Percentiles rank a stretch among this genome's conserved stretches.
These are phyloP conservation scores for Xylaria sp. DNA, from an alignment of 2,329 filamentous ascomycete species.

Conservation along the genomic window DNA sequence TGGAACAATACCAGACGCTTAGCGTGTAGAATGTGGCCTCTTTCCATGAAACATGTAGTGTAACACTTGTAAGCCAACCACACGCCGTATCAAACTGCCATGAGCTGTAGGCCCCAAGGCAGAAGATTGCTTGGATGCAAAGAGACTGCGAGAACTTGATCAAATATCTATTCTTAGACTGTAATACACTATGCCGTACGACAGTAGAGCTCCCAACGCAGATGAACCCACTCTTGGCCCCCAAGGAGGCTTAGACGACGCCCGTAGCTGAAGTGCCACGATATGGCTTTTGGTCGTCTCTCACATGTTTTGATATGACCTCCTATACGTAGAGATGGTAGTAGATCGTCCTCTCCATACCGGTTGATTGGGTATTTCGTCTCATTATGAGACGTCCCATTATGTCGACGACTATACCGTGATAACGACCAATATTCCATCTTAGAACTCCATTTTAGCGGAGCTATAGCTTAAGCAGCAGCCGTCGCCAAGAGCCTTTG, in stretches of 20 bases:
- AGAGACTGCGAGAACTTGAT: constrained; percentile 1
- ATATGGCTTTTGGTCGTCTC: background rate
- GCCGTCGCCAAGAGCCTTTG: background rate
- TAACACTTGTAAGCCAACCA: constrained; percentile 2
- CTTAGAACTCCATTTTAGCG: background rate
- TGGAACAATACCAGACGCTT: background rate
- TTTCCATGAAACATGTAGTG: background rate
- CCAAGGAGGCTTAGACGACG: constrained; percentile 23
- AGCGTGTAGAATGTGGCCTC: background rate
- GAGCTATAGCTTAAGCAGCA: background rate
- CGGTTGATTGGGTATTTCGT: background rate
- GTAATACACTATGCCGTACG: constrained; percentile 5
- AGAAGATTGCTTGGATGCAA: background rate
- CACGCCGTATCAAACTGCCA: background rate
- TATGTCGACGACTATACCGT: background rate
- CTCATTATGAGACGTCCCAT: background rate
- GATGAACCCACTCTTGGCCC: constrained; percentile 18
- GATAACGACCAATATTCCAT: background rate
- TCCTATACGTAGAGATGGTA: background rate
- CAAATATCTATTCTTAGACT: constrained; percentile 33
- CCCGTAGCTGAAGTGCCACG: constrained; percentile 6
- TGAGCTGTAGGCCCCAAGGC: constrained; percentile 2
- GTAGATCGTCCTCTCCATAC: background rate
- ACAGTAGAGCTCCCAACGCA: background rate
- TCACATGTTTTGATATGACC: constrained; percentile 2